Percentiles rank a stretch among this genome's conserved stretches.
These are phyloP conservation scores for Ustilago tritici DNA, from an alignment of 1,284 basidiomycete genomes.

Conservation along the genomic window DNA sequence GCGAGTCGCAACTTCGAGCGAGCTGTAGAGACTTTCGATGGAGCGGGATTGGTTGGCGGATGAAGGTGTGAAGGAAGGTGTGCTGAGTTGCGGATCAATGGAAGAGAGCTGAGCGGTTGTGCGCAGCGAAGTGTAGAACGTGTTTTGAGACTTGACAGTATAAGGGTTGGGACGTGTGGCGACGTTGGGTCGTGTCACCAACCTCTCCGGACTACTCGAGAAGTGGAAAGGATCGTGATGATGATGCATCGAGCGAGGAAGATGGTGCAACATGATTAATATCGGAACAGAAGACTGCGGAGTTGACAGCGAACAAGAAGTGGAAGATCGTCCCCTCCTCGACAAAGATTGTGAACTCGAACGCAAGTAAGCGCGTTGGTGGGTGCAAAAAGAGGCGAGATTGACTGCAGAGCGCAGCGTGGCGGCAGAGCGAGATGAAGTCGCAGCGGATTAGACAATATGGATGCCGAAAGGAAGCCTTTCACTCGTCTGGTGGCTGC, in stretches of 20 bases:
- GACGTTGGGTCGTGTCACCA: constrained; percentile 18
- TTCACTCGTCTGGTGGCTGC: background rate
- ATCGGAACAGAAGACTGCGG: background rate
- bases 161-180: constrained; percentile 42
- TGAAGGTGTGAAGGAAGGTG: background rate
- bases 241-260: constrained; percentile 12
- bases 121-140: constrained; percentile 26
- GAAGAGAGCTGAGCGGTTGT: constrained; percentile 9
- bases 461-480: background rate
- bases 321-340: background rate
- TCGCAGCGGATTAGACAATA: constrained; percentile 6
- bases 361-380: background rate
- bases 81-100: constrained; percentile 12
- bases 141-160: constrained; percentile 37
- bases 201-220: constrained; percentile 38
- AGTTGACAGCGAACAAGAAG: constrained; percentile 1
- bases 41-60: background rate
- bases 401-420: background rate
- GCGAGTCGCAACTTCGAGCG: constrained; percentile 20
- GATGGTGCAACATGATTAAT: constrained; percentile 26
- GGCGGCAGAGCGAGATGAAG: constrained; percentile 22
- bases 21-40: constrained; percentile 28
- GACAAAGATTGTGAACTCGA: background rate
- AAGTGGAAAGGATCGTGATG: constrained; percentile 38
- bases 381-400: constrained; percentile 1